Evolutionary conservation across 805 yeast species (phyloP).

Genomic region (Myxozyma geophila): DNA sequence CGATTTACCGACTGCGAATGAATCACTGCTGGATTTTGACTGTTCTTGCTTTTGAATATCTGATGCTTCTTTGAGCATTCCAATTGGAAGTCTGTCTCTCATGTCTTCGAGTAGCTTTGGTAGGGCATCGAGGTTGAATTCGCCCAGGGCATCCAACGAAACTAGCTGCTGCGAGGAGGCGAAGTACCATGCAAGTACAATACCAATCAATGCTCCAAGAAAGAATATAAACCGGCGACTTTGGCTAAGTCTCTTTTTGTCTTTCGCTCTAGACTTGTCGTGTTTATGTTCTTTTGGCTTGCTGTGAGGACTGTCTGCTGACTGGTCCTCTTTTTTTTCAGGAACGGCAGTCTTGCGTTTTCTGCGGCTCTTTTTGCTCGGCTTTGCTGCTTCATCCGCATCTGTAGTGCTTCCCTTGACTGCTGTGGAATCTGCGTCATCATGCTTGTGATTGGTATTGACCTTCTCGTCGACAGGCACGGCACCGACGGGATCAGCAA

Average conservation of each 20-base stretch:
- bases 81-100: slow-evolving; percentile 72
- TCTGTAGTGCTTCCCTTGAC: background rate
- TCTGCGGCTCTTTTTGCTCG: background rate
- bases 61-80: slow-evolving; percentile 62
- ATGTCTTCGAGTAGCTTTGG: slow-evolving; percentile 69
- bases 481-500: slow-evolving; percentile 15
- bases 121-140: slow-evolving; percentile 59
- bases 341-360: background rate
- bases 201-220: slow-evolving; percentile 73
- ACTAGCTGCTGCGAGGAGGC: slow-evolving; percentile 54
- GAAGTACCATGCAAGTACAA: slow-evolving; percentile 64
- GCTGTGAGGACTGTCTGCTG: background rate
- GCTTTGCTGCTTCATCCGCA: background rate
- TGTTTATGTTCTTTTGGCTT: background rate
- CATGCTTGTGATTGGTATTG: background rate
- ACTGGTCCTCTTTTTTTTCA: too few species aligned
- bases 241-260: slow-evolving; percentile 8
- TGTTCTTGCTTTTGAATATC: slow-evolving; percentile 55
- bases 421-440: background rate
- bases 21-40: slow-evolving; percentile 57
- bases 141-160: slow-evolving; percentile 56
- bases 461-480: slow-evolving; percentile 7
- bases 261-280: background rate
- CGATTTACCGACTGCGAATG: slow-evolving; percentile 83
- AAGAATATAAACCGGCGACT: slow-evolving; percentile 30